phyloP scores from a whole-genome alignment of 2,329 filamentous ascomycete genomes.

The Arthroderma sp. region DNA sequence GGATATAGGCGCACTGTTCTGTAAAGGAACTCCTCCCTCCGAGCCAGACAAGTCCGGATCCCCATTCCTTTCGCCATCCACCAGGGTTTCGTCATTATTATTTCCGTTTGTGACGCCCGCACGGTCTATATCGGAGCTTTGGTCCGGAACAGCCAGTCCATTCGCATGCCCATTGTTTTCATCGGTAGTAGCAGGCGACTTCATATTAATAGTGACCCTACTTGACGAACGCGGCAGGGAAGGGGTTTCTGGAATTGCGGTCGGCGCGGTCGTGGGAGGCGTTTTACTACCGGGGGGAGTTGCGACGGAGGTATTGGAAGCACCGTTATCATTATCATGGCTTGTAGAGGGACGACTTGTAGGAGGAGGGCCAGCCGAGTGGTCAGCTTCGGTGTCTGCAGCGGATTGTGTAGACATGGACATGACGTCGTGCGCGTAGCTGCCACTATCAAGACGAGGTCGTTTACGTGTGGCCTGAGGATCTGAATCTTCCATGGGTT shows the following conservation, averaged over 20 bases:
- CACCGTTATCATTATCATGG: background rate
- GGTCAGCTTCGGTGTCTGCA: conserved; percentile 5
- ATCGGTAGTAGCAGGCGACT: conserved; percentile 19
- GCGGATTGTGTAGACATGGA: conserved; percentile 22
- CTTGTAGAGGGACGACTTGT: background rate
- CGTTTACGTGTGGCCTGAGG: conserved; percentile 32
- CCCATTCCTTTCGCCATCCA: no score
- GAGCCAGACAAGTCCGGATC: no score
- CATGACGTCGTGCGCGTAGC: conserved; percentile 21
- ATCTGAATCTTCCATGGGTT: conserved; percentile 29
- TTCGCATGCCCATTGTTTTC: conserved; percentile 7
- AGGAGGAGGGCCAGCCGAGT: background rate
- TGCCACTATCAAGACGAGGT: conserved; percentile 35
- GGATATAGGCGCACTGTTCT: conserved; percentile 21
- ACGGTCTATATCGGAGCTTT: background rate
- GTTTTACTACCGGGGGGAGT: background rate
- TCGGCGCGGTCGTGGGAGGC: conserved; percentile 6
- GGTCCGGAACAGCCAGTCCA: background rate
- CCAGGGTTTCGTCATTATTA: no score
- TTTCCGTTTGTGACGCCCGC: no score
- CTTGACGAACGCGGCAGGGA: conserved; percentile 25
- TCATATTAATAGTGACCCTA: conserved; percentile 37
- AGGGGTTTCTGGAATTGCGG: conserved; percentile 15
- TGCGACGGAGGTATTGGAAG: background rate
- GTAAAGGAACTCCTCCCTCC: no score